These are phyloP conservation scores for Turritis glabra DNA, from an alignment of 345 rosid species.

Conservation along the genomic window DNA sequence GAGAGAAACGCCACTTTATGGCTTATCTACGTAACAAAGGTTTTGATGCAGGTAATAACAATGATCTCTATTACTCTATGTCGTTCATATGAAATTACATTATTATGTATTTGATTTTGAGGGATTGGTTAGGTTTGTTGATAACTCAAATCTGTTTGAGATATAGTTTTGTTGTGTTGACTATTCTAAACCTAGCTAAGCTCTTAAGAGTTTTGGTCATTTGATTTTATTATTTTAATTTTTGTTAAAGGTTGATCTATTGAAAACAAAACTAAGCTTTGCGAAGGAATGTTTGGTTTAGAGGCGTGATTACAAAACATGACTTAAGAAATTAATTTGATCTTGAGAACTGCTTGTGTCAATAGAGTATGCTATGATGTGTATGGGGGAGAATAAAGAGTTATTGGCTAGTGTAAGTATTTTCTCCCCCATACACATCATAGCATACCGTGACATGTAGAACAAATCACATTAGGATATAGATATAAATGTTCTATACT, in stretches of 20 bases:
- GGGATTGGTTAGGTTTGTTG: background rate
- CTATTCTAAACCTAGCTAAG: background rate
- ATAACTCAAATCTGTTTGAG: background rate
- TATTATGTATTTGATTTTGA: background rate
- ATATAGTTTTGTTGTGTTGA: background rate
- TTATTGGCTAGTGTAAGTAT: background rate
- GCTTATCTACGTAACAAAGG: conserved; percentile 55
- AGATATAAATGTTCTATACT: background rate
- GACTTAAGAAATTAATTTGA: background rate
- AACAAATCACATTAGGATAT: background rate
- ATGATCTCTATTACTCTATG: background rate
- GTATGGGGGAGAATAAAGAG: too few species aligned
- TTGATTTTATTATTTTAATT: background rate
- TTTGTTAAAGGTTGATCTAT: background rate
- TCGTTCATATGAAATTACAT: background rate
- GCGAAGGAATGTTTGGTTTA: background rate
- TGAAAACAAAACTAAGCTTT: background rate
- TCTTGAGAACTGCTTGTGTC: background rate
- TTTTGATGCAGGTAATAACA: conserved; percentile 71
- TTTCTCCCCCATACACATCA: background rate
- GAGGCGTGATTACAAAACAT: background rate
- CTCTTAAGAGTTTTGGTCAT: background rate
- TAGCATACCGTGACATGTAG: background rate
- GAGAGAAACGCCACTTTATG: conserved; percentile 59
- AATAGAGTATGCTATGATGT: too few species aligned